Evolutionary conservation across 2,329 filamentous ascomycete genomes (phyloP), one percentile per base, ranked within the genome.

Genomic region (Epicoccum nigrum): DNA sequence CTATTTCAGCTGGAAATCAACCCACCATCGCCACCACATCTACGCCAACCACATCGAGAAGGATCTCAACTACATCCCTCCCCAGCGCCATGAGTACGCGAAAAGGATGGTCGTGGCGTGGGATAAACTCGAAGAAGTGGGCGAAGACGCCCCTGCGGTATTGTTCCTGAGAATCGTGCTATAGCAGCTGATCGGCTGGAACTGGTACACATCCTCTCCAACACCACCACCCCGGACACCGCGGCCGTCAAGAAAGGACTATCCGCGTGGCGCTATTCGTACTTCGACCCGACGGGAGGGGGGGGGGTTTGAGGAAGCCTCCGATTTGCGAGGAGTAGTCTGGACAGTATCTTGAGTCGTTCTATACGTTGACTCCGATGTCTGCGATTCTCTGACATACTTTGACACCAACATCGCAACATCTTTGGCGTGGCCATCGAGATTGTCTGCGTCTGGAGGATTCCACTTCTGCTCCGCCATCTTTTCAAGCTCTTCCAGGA

Each of bases 401-500:
- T 59, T 64, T 20, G 59, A 51, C 1, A 44, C 61, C 4, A 69
- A 46, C 11, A 66, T 21, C 6, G 64, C 67, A 7, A 72, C 64
- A 25, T 72, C 68, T 51, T 51, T 65, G 7, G 67, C 67, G 43
- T 69, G 67, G 0, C 69, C 62, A 17, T 67, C 55, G 4, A 69
- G 58, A 20, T 61, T 55, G 17, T 63, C 58, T 7, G 59, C 54
- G 33, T 67, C 54, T 8, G 67, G 68, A 2, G 63, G 49, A 4
- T 63, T 55, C 63, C 63, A 71, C 33, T 86, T 84, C 23, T 82
- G 75, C 23, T 77, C 70, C 0, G 89, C 90, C 65, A 89, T 78
- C 5, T 79, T 68, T 59, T 92, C 88, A 3, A 96, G 76, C 45
- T 91, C 86, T 1, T 81, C 72, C 56, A 92, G 90, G 0, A 85